These are phyloP conservation scores for Aspergillus sp. DNA, from an alignment of 2,329 filamentous ascomycete species.

Conservation along the genomic window DNA sequence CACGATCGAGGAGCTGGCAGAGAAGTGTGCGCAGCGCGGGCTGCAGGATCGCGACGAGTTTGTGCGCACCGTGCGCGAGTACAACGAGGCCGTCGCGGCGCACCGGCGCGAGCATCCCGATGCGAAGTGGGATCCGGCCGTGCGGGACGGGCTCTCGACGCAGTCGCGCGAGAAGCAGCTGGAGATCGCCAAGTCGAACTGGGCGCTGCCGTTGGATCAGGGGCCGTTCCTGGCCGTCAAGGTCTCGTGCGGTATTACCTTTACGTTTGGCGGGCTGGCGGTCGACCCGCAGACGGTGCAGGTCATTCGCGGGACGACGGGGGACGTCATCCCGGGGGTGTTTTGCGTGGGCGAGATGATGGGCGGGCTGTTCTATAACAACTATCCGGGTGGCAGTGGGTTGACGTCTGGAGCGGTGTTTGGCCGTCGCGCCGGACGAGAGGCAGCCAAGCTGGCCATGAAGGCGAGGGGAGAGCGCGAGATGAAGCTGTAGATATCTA, in stretches of 20 bases:
- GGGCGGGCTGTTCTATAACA: conserved; percentile 62
- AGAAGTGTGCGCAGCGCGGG: conserved; percentile 48
- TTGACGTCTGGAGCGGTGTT: conserved; percentile 60
- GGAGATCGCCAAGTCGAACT: conserved; percentile 61
- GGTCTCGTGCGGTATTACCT: conserved; percentile 65
- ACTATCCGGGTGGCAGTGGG: conserved; percentile 64
- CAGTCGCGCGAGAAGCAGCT: conserved; percentile 49
- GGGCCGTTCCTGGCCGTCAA: conserved; percentile 63
- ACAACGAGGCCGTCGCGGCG: conserved; percentile 57
- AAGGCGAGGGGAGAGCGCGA: neutral
- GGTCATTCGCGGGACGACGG: conserved; percentile 50
- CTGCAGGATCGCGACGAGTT: conserved; percentile 50
- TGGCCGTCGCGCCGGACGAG: conserved; percentile 45
- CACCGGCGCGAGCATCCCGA: conserved; percentile 47
- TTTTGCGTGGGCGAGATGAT: conserved; percentile 67
- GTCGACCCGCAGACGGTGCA: conserved; percentile 55
- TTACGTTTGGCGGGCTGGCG: conserved; percentile 65
- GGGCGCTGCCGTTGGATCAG: conserved; percentile 59
- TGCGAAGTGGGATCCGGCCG: conserved; percentile 56
- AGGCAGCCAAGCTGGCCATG: conserved; percentile 23
- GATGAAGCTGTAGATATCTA: neutral
- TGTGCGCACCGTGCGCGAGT: conserved; percentile 53
- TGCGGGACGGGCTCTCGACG: conserved; percentile 63
- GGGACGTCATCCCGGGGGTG: conserved; percentile 52
- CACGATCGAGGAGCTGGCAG: conserved; percentile 57